Evolutionary conservation across 352 stramenopile species (phyloP).

Genomic region (Halophytophthora batemanensis): DNA sequence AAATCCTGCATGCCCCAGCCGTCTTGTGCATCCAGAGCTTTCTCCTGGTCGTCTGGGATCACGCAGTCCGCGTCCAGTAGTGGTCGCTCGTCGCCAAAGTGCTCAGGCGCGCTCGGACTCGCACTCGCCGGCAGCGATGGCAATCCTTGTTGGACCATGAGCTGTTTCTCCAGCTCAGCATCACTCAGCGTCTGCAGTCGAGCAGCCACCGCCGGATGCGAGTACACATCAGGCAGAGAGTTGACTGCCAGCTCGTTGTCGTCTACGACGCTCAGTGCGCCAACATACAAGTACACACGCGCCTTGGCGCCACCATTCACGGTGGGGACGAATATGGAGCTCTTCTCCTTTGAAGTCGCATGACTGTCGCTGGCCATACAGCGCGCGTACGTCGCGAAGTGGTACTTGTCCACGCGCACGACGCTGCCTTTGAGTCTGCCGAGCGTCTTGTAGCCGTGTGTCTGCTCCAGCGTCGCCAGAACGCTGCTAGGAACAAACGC

Average conservation of each 20-base stretch:
- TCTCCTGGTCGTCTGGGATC: constrained; percentile 62
- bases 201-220: constrained; percentile 21
- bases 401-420: constrained; percentile 57
- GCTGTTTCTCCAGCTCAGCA: constrained; percentile 35
- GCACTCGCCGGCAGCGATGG: constrained; percentile 1
- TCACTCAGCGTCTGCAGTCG: constrained; percentile 23
- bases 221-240: constrained; percentile 24
- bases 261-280: constrained; percentile 51
- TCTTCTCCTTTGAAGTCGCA: neutral
- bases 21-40: constrained; percentile 48
- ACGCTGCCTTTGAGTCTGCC: constrained; percentile 44
- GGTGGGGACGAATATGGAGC: constrained; percentile 21
- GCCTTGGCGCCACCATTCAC: constrained; percentile 1
- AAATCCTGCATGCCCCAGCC: constrained; percentile 32
- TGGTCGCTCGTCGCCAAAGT: constrained; percentile 41
- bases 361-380: constrained; percentile 23
- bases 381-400: constrained; percentile 44
- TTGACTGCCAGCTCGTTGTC: constrained; percentile 48
- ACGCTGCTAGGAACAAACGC: constrained; percentile 44
- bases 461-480: constrained; percentile 12
- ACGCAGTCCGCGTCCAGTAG: constrained; percentile 56
- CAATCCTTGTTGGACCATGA: constrained; percentile 49
- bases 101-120: constrained; percentile 1
- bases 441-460: constrained; percentile 32
- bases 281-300: constrained; percentile 40